Evolutionary conservation across 305 asterid species (phyloP), one percentile per base, ranked within the genome.

Genomic region (Fraxinus baroniana): DNA sequence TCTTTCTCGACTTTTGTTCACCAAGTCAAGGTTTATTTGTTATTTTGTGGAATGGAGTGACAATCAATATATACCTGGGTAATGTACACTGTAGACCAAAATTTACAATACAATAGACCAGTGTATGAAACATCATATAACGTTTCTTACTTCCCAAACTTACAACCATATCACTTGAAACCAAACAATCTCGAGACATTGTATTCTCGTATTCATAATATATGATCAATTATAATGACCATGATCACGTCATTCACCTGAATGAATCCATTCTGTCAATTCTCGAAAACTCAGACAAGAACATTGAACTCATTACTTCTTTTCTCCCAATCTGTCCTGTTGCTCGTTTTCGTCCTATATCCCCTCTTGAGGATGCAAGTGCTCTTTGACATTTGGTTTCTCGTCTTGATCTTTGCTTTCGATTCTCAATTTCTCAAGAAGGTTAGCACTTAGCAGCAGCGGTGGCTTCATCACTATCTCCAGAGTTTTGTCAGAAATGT

Each of bases 341-440:
- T 88, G 85, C 80, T 83, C 88, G n/a, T 71, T 76, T 64, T 82
- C 89, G 2, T 83, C 88, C 85, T 87, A 86, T 68, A 86, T 84
- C 84, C 85, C 93, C 72, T 84, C 86, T 4, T 4, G 89, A 26
- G 41, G 87, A 8, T 12, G 78, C 36, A 22, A 91, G 46, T 70
- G 81, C 80, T 87, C 83, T 78, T 88, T 84, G 68, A 82, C 88
- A 84, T 88, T 89, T 2, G 86, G 57, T 81, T 89, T 84, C 87
- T 92, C 89, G 39, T 85, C 91, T 81, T 87, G 75, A 46, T 78
- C 89, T 82, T 89, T 86, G 72, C 80, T 89, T 76, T 84, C 92
- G 33, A 92, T 94, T 36, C 84, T 92, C 74, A 92, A 84, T 79
- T 83, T 89, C 78, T 89, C 90, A 18, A 95, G 82, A 66, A 92